Evolutionary conservation across 495 filamentous ascomycete genomes (phyloP), one percentile per base, ranked within the genome.

Genomic region (Lasiosphaeria ovina): DNA sequence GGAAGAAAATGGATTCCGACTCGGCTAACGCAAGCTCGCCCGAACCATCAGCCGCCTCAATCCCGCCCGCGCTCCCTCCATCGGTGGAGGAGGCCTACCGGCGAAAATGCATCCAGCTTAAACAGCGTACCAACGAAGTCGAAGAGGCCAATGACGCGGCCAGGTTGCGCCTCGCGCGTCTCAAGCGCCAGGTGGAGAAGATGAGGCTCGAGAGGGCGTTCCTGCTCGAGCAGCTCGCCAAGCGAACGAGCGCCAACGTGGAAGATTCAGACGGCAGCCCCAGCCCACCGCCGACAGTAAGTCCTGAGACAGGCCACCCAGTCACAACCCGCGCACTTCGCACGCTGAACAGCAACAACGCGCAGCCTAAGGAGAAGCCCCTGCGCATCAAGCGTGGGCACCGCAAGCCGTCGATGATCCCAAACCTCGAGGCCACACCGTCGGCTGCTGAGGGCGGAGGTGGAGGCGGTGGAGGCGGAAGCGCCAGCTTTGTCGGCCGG

Each of bases 31-130:
- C 44, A 3, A 32, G 36, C 36, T 50, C 48, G 33, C 16, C 56
- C 16, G n/a, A 3, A n/a, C 36, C 3, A 33, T 8, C 72, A 76
- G 82, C 79, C 58, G 72, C 78, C 51, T 59, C 73, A 17, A 69
- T 78, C 47, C 82, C 86, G 32, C 84, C 87, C 2, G 74, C 86
- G 40, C 83, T 93, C n/a, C 92, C 94, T 12, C 93, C 94, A 17
- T 96, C 93, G 35, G 91, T 98, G 49, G 95, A 99, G 75, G 87
- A 90, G 68, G 92, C 93, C 57, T 99, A 99, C 77, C 91, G 93
- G 66, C 85, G 88, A 67, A 99, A 99, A 84, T 98, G 95, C 73
- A 92, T 96, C 76, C 88, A 94, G 63, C 85, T 99, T 17, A 95
- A 94, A 75, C 87, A 88, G 64, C 91, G 95, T 45, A 88, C 96